Base-by-base conservation (phyloP, 169 alveolate genomes). In the Eimeria maxima region DNA sequence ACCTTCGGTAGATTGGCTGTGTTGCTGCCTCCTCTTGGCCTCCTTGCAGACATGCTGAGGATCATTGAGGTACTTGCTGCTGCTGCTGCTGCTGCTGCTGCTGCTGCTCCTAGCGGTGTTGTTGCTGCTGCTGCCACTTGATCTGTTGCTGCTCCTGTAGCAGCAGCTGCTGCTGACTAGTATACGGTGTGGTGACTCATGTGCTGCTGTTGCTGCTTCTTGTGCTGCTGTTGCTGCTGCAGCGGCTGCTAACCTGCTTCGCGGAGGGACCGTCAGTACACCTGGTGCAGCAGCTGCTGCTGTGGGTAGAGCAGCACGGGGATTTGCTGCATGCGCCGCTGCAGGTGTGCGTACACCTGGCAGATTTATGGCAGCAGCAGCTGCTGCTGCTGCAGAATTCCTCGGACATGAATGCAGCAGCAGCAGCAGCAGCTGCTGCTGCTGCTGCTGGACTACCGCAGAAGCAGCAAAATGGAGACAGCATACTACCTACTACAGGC, bases 231-330 rank as follows among this genome's bases (percentile, higher is more conserved):
- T 38, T 84, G 93, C 80, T 53, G 93, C 93, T 84, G 93, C 93
- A 84, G 93, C 47, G 93, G 57, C 44, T 84, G 93, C 93, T 84
- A 18, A 84, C 78, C 14, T 84, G 93, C 93, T 84, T 84, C 22
- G 80, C 93, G 3, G 93, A 84, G 78, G 93, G 93, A 14, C 93
- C 93, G 2, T 84, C 93, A 38, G n/a, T 33, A 53, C 55, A 53
- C 63, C 93, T 84, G 80, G 63, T 84, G 93, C 93, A 84, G 93
- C 93, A 84, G 93, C 93, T 84, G 93, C 78, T 84, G 80, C 78
- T 38, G 78, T 84, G 93, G 93, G 78, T 60, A 69, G 63, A 84
- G 78, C 80, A 38, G 80, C 93, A 84, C 22, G 80, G 63, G 10
- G 93, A 84, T 20, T 47, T 84, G 78, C 93, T 84, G 93, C 80